These are phyloP conservation scores for Fusarium marasasianum DNA, from an alignment of 2,329 filamentous ascomycete genomes.

Conservation along the genomic window DNA sequence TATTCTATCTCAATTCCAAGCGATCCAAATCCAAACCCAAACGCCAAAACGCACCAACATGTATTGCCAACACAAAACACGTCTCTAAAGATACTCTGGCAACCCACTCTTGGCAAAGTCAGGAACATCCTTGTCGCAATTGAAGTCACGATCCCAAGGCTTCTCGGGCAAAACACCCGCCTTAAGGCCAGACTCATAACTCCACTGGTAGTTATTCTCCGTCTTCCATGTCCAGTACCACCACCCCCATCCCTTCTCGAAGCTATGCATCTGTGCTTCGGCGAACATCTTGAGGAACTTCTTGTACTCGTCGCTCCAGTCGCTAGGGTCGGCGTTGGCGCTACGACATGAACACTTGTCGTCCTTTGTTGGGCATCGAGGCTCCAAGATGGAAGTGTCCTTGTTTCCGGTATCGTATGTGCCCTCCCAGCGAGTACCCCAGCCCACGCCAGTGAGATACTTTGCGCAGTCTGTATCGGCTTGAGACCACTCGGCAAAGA, in stretches of 20 bases:
- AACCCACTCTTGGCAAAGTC: slow-evolving; percentile 58
- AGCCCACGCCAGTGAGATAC: slow-evolving; percentile 88
- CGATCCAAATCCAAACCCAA: neutral
- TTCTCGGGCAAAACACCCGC: slow-evolving; percentile 82
- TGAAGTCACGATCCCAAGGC: slow-evolving; percentile 76
- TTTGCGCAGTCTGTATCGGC: slow-evolving; percentile 94
- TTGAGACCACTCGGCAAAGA: slow-evolving; percentile 97
- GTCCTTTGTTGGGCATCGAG: slow-evolving; percentile 76
- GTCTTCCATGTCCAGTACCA: slow-evolving; percentile 99
- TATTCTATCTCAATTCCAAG: slow-evolving; percentile 3
- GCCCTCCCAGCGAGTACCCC: slow-evolving; percentile 91
- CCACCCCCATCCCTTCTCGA: slow-evolving; percentile 95
- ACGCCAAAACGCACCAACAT: slow-evolving; percentile 14
- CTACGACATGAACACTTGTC: slow-evolving; percentile 74
- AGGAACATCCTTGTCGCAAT: slow-evolving; percentile 69
- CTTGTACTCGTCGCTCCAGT: slow-evolving; percentile 81
- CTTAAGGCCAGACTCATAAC: slow-evolving; percentile 81
- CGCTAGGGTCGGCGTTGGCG: slow-evolving; percentile 77
- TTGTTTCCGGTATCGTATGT: slow-evolving; percentile 77
- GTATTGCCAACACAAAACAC: neutral
- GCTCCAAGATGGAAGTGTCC: slow-evolving; percentile 70
- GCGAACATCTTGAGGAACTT: slow-evolving; percentile 89
- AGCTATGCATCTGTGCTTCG: slow-evolving; percentile 93
- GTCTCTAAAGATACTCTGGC: slow-evolving; percentile 58
- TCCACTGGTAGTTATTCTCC: slow-evolving; percentile 88